A percentile compares a stretch with the other conserved stretches of the same genome.
phyloP scores from a whole-genome alignment of 768 basidiomycete species.

The Chalciporus chontae region DNA sequence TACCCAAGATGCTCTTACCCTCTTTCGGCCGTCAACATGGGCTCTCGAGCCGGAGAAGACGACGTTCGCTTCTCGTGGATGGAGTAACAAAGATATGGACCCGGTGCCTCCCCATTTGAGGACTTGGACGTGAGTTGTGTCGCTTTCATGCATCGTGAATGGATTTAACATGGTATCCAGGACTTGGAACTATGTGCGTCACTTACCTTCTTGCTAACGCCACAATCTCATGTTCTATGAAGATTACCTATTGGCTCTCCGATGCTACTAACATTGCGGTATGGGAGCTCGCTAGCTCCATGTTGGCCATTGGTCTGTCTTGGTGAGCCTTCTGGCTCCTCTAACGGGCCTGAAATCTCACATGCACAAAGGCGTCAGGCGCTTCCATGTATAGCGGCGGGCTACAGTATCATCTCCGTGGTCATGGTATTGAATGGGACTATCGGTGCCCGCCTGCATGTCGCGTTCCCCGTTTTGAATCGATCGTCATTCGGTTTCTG shows the following conservation, averaged over 20 bases:
- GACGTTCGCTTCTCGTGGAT: constrained; percentile 57
- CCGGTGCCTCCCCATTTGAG: constrained; percentile 56
- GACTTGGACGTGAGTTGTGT: constrained; percentile 50
- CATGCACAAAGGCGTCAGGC: constrained; percentile 52
- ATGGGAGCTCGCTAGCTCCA: constrained; percentile 56
- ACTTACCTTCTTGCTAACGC: constrained; percentile 34
- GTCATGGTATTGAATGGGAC: constrained; percentile 79
- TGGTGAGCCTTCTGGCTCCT: constrained; percentile 38
- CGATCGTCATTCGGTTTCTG: constrained; percentile 87
- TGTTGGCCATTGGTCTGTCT: constrained; percentile 71
- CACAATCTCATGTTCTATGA: constrained; percentile 9
- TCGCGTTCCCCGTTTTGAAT: constrained; percentile 75
- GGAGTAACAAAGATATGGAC: constrained; percentile 78
- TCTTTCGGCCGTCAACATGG: constrained; percentile 22
- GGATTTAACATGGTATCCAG: constrained; percentile 6
- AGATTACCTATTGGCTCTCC: constrained; percentile 30
- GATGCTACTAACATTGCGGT: constrained; percentile 41
- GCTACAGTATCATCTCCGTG: constrained; percentile 66
- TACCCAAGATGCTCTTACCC: not conserved
- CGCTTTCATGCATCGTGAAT: not conserved
- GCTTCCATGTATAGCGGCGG: constrained; percentile 65
- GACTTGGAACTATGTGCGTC: constrained; percentile 64
- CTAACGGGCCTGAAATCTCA: not conserved
- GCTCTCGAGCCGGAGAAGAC: constrained; percentile 27
- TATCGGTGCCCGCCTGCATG: constrained; percentile 70